phyloP scores from a whole-genome alignment of 352 stramenopile species.

The Phytopythium montanum region DNA sequence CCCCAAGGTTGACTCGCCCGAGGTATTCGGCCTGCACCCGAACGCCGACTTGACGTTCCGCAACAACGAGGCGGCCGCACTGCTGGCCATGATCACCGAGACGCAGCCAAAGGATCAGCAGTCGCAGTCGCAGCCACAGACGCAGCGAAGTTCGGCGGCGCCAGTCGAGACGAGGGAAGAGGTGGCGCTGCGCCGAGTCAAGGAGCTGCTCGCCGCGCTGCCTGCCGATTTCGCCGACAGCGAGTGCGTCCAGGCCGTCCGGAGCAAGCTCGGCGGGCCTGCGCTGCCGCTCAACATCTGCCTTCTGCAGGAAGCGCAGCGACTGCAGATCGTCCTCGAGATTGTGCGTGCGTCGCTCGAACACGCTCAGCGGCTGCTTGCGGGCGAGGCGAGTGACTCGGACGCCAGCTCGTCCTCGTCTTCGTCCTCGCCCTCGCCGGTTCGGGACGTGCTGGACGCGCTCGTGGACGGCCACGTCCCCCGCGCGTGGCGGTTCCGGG shows the following conservation, averaged over 20 bases:
- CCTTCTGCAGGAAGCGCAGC: conserved; percentile 68
- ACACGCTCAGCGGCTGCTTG: conserved; percentile 52
- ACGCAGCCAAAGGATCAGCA: conserved; percentile 54
- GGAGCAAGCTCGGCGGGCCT: conserved; percentile 56
- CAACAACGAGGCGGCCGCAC: conserved; percentile 64
- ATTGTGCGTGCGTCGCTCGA: conserved; percentile 50
- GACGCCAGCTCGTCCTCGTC: conserved; percentile 4
- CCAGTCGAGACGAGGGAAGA: conserved; percentile 55
- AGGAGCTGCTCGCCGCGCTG: conserved; percentile 44
- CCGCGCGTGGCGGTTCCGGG: conserved; percentile 38
- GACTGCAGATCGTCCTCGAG: conserved; percentile 50
- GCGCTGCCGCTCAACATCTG: conserved; percentile 77
- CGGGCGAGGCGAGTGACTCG: conserved; percentile 58
- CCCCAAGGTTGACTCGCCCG: conserved; percentile 69
- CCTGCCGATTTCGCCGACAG: conserved; percentile 45
- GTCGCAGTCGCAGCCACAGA: conserved; percentile 9
- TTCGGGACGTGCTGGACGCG: conserved; percentile 56
- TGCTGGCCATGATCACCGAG: conserved; percentile 60
- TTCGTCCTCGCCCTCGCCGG: conserved; percentile 9
- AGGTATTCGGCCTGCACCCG: conserved; percentile 78
- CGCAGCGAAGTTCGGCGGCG: neutral
- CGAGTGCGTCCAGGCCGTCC: conserved; percentile 36
- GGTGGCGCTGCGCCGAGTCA: conserved; percentile 52
- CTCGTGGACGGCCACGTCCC: conserved; percentile 75
- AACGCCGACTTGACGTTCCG: conserved; percentile 79